Evolutionary conservation across 192 early-diverging fungal species (phyloP).

Genomic region (Spizellomyces punctatus): DNA sequence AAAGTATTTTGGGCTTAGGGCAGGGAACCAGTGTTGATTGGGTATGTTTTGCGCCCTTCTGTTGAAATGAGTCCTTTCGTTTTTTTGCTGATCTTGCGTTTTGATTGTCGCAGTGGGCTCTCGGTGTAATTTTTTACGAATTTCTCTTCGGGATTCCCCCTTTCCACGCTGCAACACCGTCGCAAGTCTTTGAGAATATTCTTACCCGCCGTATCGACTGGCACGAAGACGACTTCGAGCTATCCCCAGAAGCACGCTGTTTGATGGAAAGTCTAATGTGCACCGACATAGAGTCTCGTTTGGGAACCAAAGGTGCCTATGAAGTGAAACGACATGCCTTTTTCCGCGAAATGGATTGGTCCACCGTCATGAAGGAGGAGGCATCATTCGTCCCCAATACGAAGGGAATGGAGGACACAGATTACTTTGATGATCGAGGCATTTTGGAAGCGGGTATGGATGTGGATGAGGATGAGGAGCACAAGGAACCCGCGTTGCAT

Average conservation of each 20-base stretch:
- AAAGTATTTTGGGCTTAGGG: conserved; percentile 80
- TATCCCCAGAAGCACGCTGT: conserved; percentile 73
- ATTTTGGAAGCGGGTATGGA: conserved; percentile 38
- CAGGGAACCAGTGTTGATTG: conserved; percentile 87
- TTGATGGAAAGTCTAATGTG: conserved; percentile 80
- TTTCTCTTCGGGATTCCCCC: conserved; percentile 83
- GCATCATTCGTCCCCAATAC: conserved; percentile 84
- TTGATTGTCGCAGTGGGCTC: conserved; percentile 67
- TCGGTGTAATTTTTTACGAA: conserved; percentile 87
- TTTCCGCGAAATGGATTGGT: conserved; percentile 77
- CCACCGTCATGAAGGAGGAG: conserved; percentile 54
- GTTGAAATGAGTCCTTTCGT: background rate
- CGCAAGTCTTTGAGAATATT: conserved; percentile 85
- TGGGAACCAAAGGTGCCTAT: conserved; percentile 72
- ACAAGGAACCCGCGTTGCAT: background rate
- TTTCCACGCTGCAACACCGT: conserved; percentile 76
- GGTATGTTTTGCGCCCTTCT: conserved; percentile 50
- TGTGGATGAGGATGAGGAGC: conserved; percentile 16
- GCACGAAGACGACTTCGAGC: conserved; percentile 68
- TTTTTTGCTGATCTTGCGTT: background rate
- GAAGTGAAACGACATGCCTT: conserved; percentile 80
- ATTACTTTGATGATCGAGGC: conserved; percentile 92
- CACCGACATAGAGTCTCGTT: conserved; percentile 59
- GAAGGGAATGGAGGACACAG: conserved; percentile 78
- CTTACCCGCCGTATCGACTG: conserved; percentile 74